Evolutionary conservation across 768 basidiomycete genomes (phyloP).

Genomic region (Psilocybe subaeruginosa): DNA sequence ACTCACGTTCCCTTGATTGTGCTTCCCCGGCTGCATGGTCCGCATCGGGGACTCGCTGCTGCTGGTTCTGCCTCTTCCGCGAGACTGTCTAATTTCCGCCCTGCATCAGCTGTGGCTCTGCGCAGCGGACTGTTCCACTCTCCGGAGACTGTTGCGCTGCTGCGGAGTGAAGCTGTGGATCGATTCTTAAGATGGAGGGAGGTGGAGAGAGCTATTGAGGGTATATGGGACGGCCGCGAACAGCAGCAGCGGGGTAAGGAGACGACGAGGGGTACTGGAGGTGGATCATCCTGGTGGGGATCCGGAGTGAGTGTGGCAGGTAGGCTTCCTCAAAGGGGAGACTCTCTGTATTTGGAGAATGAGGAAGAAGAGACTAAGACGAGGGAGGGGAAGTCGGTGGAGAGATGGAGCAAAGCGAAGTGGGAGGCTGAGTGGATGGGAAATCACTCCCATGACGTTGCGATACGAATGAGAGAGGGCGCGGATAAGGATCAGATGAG

Average conservation of each 20-base stretch:
- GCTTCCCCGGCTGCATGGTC: conserved; percentile 44
- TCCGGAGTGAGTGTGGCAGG: no score
- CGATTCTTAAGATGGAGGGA: conserved; percentile 76
- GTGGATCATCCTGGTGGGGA: no score
- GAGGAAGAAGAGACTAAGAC: conserved; percentile 4
- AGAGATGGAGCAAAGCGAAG: conserved; percentile 58
- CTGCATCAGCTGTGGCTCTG: conserved; percentile 51
- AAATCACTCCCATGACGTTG: conserved; percentile 64
- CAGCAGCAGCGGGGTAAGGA: not conserved
- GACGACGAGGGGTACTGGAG: no score
- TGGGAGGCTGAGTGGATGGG: conserved; percentile 73
- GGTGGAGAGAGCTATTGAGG: conserved; percentile 58
- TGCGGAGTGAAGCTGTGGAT: conserved; percentile 68
- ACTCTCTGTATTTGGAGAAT: conserved; percentile 11
- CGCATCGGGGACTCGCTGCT: conserved; percentile 23
- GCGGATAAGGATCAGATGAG: conserved; percentile 25
- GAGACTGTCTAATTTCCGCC: conserved; percentile 60
- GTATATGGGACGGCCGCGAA: conserved; percentile 28
- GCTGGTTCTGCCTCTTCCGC: conserved; percentile 12
- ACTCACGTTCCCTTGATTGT: conserved; percentile 61
- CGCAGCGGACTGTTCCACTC: conserved; percentile 65
- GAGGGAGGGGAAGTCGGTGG: not conserved
- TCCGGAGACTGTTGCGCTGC: conserved; percentile 57
- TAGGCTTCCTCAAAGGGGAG: not conserved
- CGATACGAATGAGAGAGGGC: conserved; percentile 47